phyloP scores from a whole-genome alignment of 345 rosid genomes.

The Rhizophora apiculata region DNA sequence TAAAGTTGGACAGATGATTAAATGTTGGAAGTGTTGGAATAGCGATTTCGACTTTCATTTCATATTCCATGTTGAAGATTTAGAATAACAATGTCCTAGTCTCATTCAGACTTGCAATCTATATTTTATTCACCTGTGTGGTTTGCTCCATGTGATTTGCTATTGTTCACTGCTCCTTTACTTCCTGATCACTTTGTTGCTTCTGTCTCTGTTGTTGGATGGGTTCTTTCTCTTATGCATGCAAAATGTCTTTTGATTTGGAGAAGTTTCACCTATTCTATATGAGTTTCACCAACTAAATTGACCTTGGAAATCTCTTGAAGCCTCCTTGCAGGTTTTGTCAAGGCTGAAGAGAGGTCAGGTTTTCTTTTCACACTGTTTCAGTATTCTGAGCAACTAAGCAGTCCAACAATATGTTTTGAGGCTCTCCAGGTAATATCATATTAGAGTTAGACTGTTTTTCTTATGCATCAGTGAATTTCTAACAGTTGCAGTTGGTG shows the following conservation, averaged over 20 bases:
- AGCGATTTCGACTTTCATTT: too few relatives aligned
- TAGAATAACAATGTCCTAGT: too few relatives aligned
- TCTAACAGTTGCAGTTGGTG: neutral
- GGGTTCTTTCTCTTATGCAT: neutral
- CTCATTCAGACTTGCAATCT: too few relatives aligned
- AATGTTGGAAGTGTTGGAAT: too few relatives aligned
- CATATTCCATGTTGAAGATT: too few relatives aligned
- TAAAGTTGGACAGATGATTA: too few relatives aligned
- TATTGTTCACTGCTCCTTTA: too few relatives aligned
- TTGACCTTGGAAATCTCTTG: slow-evolving; percentile 28
- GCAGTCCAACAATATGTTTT: slow-evolving; percentile 55
- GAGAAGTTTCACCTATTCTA: neutral
- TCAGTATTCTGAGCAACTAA: slow-evolving; percentile 47
- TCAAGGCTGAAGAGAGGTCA: slow-evolving; percentile 40
- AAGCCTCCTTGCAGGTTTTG: slow-evolving; percentile 49
- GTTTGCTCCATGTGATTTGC: too few relatives aligned
- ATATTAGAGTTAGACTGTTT: slow-evolving; percentile 2
- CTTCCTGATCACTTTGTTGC: neutral
- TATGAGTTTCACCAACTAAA: slow-evolving; percentile 6
- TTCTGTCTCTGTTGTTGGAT: neutral
- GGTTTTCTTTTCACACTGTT: slow-evolving; percentile 60
- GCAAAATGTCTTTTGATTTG: neutral
- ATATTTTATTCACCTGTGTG: too few relatives aligned
- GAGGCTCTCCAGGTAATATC: slow-evolving; percentile 84
- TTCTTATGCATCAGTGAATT: slow-evolving; percentile 14